Conservation (phyloP, 2,329 filamentous ascomycete genomes). For the Xylogone sp. region DNA sequence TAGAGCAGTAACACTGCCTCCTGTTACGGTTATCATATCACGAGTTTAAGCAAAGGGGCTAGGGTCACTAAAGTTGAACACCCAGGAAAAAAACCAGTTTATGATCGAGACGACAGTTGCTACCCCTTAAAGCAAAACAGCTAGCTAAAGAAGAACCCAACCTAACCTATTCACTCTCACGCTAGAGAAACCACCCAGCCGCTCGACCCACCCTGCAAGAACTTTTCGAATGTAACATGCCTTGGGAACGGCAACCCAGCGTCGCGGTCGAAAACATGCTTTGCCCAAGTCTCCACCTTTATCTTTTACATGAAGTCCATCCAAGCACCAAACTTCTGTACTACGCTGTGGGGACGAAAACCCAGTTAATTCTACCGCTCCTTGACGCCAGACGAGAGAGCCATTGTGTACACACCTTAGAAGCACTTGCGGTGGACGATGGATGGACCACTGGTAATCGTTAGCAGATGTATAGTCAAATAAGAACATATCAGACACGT, state of each 20-base stretch:
- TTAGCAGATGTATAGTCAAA: not conserved
- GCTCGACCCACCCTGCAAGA: slow-evolving; percentile 27
- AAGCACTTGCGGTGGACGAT: slow-evolving; percentile 99
- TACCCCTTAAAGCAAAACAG: slow-evolving; percentile 26
- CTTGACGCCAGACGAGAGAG: too few species aligned
- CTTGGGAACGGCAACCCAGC: slow-evolving; percentile 21
- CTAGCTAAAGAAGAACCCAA: slow-evolving; percentile 20
- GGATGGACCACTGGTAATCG: slow-evolving; percentile 97
- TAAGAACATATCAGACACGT: not conserved
- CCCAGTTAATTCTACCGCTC: too few species aligned
- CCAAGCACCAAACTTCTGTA: slow-evolving; percentile 24
- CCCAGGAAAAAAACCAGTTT: too few species aligned
- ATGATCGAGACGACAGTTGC: slow-evolving; percentile 17
- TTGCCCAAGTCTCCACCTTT: slow-evolving; percentile 26
- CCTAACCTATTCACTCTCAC: slow-evolving; percentile 19
- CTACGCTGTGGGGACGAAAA: slow-evolving; percentile 8
- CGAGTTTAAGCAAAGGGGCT: too few species aligned
- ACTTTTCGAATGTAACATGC: slow-evolving; percentile 30
- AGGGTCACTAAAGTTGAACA: too few species aligned
- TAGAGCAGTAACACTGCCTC: too few species aligned
- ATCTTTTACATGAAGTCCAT: slow-evolving; percentile 29
- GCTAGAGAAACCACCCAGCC: slow-evolving; percentile 24
- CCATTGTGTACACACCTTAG: slow-evolving; percentile 55
- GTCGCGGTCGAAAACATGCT: slow-evolving; percentile 16
- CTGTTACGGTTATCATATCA: too few species aligned